These are phyloP conservation scores for Diplotaxis tenuifolia DNA, from an alignment of 345 rosid species.

Conservation along the genomic window DNA sequence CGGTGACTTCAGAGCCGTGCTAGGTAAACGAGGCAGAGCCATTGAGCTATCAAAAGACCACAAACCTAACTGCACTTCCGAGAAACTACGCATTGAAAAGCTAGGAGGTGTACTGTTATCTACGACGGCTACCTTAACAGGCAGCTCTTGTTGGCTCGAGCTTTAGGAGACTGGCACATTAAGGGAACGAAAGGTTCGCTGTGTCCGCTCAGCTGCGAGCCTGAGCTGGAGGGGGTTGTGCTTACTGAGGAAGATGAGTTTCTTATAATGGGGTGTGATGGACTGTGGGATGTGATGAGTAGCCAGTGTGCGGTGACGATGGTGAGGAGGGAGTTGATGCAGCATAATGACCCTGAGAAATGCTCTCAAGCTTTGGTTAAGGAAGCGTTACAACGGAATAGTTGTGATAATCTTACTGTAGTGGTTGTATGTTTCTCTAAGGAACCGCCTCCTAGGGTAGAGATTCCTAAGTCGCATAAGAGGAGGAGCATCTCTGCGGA, in stretches of 20 bases:
- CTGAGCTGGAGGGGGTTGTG: slow-evolving; percentile 74
- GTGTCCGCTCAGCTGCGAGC: slow-evolving; percentile 85
- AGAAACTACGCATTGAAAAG: slow-evolving; percentile 79
- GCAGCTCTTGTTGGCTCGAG: slow-evolving; percentile 78
- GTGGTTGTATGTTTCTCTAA: slow-evolving; percentile 72
- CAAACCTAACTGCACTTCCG: slow-evolving; percentile 79
- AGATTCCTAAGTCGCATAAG: slow-evolving; percentile 59
- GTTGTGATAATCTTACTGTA: slow-evolving; percentile 77
- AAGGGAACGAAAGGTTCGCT: slow-evolving; percentile 82
- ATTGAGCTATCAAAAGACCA: slow-evolving; percentile 86
- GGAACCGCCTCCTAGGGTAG: slow-evolving; percentile 77
- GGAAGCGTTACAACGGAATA: slow-evolving; percentile 89
- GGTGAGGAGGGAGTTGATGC: slow-evolving; percentile 81
- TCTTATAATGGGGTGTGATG: slow-evolving; percentile 83
- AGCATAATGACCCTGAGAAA: slow-evolving; percentile 70
- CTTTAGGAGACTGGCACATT: slow-evolving; percentile 94
- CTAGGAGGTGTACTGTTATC: slow-evolving; percentile 88
- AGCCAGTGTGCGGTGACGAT: slow-evolving; percentile 95
- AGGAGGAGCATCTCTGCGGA: slow-evolving; percentile 92
- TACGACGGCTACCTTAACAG: slow-evolving; percentile 92
- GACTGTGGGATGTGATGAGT: slow-evolving; percentile 97
- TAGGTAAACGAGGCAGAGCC: slow-evolving; percentile 94
- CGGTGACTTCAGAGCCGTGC: slow-evolving; percentile 87
- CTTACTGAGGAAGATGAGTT: slow-evolving; percentile 88
- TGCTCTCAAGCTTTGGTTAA: slow-evolving; percentile 63